Evolutionary conservation across 2,329 filamentous ascomycete genomes (phyloP).

Genomic region (Scedosporium apiospermum): DNA sequence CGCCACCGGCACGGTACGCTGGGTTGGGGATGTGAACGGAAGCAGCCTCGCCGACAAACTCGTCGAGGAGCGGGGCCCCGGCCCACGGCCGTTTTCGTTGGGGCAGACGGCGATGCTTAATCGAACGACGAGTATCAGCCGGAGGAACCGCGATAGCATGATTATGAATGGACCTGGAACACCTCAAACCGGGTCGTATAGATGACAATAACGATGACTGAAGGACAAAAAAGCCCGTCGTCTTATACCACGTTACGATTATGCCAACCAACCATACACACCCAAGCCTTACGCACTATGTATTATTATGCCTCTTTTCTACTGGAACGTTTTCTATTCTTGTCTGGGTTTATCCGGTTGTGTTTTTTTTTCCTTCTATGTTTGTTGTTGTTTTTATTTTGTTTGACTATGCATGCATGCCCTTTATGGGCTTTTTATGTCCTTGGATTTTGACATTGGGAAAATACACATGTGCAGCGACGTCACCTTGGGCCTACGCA

Average conservation of each 20-base stretch:
- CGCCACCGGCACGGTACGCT: slow-evolving; percentile 7
- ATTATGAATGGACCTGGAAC: slow-evolving; percentile 18
- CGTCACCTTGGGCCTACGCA: slow-evolving; percentile 14
- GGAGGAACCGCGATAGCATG: slow-evolving; percentile 32
- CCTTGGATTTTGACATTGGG: slow-evolving; percentile 13
- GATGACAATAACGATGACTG: not conserved
- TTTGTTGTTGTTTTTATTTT: not conserved
- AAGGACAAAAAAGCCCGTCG: slow-evolving; percentile 15
- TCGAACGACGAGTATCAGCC: slow-evolving; percentile 36
- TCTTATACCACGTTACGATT: not conserved
- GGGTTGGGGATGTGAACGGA: slow-evolving; percentile 9
- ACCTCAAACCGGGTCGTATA: slow-evolving; percentile 9
- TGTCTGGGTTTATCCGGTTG: not conserved
- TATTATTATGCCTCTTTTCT: not conserved
- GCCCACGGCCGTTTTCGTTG: slow-evolving; percentile 29
- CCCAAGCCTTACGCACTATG: not conserved
- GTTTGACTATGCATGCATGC: not conserved
- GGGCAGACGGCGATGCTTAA: slow-evolving; percentile 30
- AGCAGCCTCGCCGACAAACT: slow-evolving; percentile 22
- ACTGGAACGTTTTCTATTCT: not conserved
- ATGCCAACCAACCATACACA: not conserved
- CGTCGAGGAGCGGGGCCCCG: slow-evolving; percentile 30
- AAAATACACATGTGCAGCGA: slow-evolving; percentile 17
- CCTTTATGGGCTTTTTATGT: not conserved
- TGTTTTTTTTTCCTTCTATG: slow-evolving; percentile 12